Evolutionary conservation across 2,329 filamentous ascomycete species (phyloP).

Genomic region (Phyllosticta capitalensis): DNA sequence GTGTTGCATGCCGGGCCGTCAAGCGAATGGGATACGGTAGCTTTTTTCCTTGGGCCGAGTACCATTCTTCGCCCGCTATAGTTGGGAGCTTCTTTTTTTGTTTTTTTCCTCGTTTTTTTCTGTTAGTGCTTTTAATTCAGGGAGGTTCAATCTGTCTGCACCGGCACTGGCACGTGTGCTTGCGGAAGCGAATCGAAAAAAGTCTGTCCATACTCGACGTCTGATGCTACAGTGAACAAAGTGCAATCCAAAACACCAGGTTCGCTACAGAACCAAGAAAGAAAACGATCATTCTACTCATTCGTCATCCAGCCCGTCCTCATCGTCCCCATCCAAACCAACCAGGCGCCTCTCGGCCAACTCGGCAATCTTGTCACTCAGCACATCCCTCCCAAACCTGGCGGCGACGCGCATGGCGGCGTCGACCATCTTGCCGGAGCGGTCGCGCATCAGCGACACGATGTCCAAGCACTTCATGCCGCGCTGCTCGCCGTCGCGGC

Average conservation of each 20-base stretch:
- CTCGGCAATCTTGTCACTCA: slow-evolving; percentile 86
- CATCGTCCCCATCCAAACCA: slow-evolving; percentile 49
- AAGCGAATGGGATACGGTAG: background rate
- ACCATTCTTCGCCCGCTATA: slow-evolving; percentile 9
- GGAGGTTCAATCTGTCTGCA: background rate
- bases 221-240: no score
- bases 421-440: slow-evolving; percentile 80
- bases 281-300: no score
- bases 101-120: background rate
- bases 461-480: slow-evolving; percentile 94
- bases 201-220: background rate
- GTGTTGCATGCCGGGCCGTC: background rate
- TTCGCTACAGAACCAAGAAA: no score
- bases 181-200: background rate
- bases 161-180: background rate
- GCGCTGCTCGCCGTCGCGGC: slow-evolving; percentile 81
- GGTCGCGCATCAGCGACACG: slow-evolving; percentile 75
- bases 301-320: slow-evolving; percentile 11
- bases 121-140: background rate
- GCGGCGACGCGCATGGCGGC: slow-evolving; percentile 83
- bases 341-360: slow-evolving; percentile 61
- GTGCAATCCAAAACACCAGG: no score
- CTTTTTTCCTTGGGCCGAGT: slow-evolving; percentile 3
- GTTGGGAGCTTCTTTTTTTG: background rate
- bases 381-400: slow-evolving; percentile 67